phyloP scores from a whole-genome alignment of 768 basidiomycete species.

The Tricholoma terreum region DNA sequence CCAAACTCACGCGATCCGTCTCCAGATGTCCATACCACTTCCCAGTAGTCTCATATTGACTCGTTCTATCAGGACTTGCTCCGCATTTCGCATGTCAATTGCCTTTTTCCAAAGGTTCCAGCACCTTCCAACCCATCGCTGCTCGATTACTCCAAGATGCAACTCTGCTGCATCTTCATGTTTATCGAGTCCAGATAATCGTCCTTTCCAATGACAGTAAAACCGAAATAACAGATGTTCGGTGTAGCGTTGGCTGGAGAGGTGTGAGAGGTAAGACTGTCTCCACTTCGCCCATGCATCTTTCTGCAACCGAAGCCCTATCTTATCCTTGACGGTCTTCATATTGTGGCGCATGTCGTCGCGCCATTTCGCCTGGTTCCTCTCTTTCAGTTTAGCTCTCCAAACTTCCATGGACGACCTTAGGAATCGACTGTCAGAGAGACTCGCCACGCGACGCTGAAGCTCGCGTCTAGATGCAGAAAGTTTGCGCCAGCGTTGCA shows the following conservation, averaged over 20 bases:
- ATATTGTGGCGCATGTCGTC: slow-evolving; percentile 71
- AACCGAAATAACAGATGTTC: slow-evolving; percentile 41
- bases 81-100: slow-evolving; percentile 41
- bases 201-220: slow-evolving; percentile 53
- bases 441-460: slow-evolving; percentile 38
- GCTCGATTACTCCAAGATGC: slow-evolving; percentile 37
- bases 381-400: slow-evolving; percentile 52
- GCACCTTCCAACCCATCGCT: slow-evolving; percentile 33
- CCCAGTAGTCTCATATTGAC: slow-evolving; percentile 48
- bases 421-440: slow-evolving; percentile 45
- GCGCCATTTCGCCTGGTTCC: slow-evolving; percentile 58
- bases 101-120: slow-evolving; percentile 61
- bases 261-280: slow-evolving; percentile 47
- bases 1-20: slow-evolving; percentile 19
- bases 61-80: slow-evolving; percentile 41
- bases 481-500: slow-evolving; percentile 61
- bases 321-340: slow-evolving; percentile 55
- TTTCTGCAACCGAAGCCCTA: slow-evolving; percentile 49
- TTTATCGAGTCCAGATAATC: slow-evolving; percentile 36
- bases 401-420: slow-evolving; percentile 46
- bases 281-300: slow-evolving; percentile 70
- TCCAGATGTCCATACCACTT: slow-evolving; percentile 52
- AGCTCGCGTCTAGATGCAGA: slow-evolving; percentile 35
- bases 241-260: slow-evolving; percentile 51
- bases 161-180: slow-evolving; percentile 51